Evolutionary conservation across 1,284 basidiomycete genomes (phyloP).

Genomic region (Phylloboletellus chloephorus): DNA sequence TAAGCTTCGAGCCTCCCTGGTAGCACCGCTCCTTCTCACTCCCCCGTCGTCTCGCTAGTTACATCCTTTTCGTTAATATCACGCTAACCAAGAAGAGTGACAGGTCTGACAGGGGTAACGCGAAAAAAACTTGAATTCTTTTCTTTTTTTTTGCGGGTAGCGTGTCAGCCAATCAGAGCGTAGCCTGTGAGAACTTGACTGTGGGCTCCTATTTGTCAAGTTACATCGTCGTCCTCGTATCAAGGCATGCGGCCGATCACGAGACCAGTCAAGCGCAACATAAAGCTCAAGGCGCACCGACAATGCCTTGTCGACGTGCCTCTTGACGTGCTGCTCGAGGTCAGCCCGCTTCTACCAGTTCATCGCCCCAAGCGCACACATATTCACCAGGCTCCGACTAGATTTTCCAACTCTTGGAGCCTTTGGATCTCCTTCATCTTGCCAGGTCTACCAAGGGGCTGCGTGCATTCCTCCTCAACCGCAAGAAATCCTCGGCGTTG

Average conservation of each 20-base stretch:
- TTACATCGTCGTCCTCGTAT: background rate
- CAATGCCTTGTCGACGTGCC: constrained; percentile 10
- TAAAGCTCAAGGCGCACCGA: background rate
- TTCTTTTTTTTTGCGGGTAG: too few species aligned
- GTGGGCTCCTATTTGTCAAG: too few species aligned
- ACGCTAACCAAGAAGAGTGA: too few species aligned
- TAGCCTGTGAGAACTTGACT: too few species aligned
- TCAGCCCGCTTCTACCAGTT: constrained; percentile 1
- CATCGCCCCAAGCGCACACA: background rate
- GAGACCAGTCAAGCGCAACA: background rate
- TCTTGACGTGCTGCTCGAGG: constrained; percentile 18
- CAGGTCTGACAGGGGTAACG: too few species aligned
- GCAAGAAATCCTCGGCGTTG: constrained; percentile 25
- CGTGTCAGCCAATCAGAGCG: too few species aligned
- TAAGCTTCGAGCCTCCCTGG: too few species aligned
- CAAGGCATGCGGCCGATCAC: background rate
- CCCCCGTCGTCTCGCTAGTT: too few species aligned
- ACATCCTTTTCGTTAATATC: too few species aligned
- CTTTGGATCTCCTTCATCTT: constrained; percentile 38
- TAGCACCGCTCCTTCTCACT: too few species aligned
- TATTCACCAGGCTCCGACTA: constrained; percentile 7
- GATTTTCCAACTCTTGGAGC: constrained; percentile 35
- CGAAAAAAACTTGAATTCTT: too few species aligned
- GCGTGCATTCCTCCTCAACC: constrained; percentile 34
- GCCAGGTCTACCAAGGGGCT: constrained; percentile 36